Evolutionary conservation across 495 filamentous ascomycete species (phyloP), one percentile per base, ranked within the genome.

Genomic region (Aspergillus sclerotiicarbonarius): DNA sequence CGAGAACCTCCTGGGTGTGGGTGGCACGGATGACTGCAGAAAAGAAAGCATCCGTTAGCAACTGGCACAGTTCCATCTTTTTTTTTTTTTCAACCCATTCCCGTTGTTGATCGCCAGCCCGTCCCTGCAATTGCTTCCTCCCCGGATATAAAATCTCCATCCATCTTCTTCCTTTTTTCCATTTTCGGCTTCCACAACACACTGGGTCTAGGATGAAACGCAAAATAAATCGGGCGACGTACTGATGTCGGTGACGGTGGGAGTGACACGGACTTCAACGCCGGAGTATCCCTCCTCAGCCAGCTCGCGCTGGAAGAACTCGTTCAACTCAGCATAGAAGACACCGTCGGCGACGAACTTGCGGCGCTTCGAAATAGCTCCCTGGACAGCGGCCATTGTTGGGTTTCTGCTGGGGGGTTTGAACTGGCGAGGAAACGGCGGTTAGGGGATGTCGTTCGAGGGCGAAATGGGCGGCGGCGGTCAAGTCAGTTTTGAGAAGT

Each of bases 331-430:
- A 82, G 95, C 95, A 79, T 97, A 98, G 90, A 98, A 98, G 76
- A 98, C 95, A 82, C 94, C 95, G 79, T 98, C 95, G 72, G 95
- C 95, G 78, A 98, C 92, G 86, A 98, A 98, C 90, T 98, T 98
- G 82, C 94, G 88, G 75, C 91, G 87, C 89, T 98, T 98, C 73
- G 93, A 97, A 79, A 89, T 87, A 75, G 84, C 82, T 74, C 82
- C 84, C 75, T 85, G 84, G 68, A 84, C 80, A 75, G 82, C 80
- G 69, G 82, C 81, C 86, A 89, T 89, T 65, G 67, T 86, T 76
- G 69, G 72, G 72, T 73, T 74, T 67, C 65, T 73, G 62, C 57
- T 67, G 50, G 65, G 60, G 25, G 25, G 54, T 71, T 62, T 67
- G 57, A 59, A 60, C 69, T 73, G 71, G 73, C 72, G 71, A 71